Evolutionary conservation across 192 early-diverging fungal genomes (phyloP), one percentile per base, ranked within the genome.

Genomic region (Backusella westeae): DNA sequence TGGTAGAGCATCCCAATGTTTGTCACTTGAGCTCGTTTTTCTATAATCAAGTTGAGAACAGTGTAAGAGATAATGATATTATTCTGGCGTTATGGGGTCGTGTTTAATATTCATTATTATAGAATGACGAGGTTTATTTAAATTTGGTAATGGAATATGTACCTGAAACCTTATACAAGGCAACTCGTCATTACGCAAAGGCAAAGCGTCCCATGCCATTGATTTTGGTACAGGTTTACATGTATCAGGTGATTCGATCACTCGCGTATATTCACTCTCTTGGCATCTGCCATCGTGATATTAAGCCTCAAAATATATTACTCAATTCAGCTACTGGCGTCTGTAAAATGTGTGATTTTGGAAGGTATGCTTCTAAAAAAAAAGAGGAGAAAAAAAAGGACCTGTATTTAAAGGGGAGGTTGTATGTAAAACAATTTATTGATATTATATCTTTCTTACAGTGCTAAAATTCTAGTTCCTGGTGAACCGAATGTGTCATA

Each of bases 241-340:
- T 98, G 94, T 99, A 99, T 86, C 98, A 99, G 83, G 86, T 99
- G 72, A 94, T 98, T 89, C 86, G 97, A 73, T 97, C 96, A 79
- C 85, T 99, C 65, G 95, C 96, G 49, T 99, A 97, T 81, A 98
- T 98, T 82, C 98, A 99, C 86, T 91, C 96, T 38, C 86, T 97
- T 69, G 98, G 97, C 39, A 98, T 99, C 74, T 99, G 97, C 84
- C 98, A 99, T 78, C 91, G 98, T 74, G 98, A 99, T 80, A 99
- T 98, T 82, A 99, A 99, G 85, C 98, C 98, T 46, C 98, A 99
- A 86, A 99, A 98, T 85, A 83, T 99, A 81, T 87, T 98, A 71
- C 87, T 99, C 49, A 93, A 98, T 87, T 93, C 93, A 67, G 77
- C 87, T 19, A 91, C 88, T n/a, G 96, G 94, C 32, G 89, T 99